A percentile compares a stretch with the other conserved stretches of the same genome.
Evolutionary conservation across 148 eudicot species (phyloP).

Genomic region (Pharnaceum exiguum): DNA sequence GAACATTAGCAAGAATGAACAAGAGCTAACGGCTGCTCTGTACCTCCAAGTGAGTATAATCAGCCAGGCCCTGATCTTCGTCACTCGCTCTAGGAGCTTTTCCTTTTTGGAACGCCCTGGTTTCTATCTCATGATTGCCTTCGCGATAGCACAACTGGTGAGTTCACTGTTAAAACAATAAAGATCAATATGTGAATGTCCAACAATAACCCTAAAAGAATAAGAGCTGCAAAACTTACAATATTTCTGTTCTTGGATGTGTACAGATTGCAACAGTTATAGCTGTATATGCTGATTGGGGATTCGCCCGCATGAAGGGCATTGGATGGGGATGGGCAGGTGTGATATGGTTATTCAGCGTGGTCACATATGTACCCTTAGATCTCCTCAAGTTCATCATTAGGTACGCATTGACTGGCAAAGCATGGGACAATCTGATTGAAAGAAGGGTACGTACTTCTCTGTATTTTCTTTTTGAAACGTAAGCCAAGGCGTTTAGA

Average conservation of each 20-base stretch:
- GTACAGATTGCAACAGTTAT: slow-evolving; percentile 68
- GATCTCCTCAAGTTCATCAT: slow-evolving; percentile 65
- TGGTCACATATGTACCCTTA: slow-evolving; percentile 57
- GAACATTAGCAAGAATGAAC: slow-evolving; percentile 25
- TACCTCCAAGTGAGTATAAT: slow-evolving; percentile 81
- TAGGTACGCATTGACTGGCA: slow-evolving; percentile 56
- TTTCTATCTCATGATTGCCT: slow-evolving; percentile 46
- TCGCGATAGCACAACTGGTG: slow-evolving; percentile 67
- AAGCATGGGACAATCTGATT: slow-evolving; percentile 64
- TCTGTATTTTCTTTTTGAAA: not conserved
- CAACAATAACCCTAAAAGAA: not conserved
- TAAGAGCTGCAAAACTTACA: not conserved
- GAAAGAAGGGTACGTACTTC: slow-evolving; percentile 47
- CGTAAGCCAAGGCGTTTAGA: no score
- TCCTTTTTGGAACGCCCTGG: slow-evolving; percentile 75
- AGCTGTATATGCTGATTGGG: slow-evolving; percentile 71
- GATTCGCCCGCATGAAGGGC: slow-evolving; percentile 53
- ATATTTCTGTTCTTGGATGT: not conserved
- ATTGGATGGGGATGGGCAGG: slow-evolving; percentile 95
- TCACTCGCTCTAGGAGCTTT: slow-evolving; percentile 68
- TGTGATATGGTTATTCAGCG: slow-evolving; percentile 71
- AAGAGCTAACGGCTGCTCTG: slow-evolving; percentile 57
- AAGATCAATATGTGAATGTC: not conserved
- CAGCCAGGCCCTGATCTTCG: slow-evolving; percentile 76
- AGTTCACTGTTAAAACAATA: slow-evolving; percentile 9